Base-by-base conservation (phyloP, 768 basidiomycete genomes). In the Pisolithus albus region DNA sequence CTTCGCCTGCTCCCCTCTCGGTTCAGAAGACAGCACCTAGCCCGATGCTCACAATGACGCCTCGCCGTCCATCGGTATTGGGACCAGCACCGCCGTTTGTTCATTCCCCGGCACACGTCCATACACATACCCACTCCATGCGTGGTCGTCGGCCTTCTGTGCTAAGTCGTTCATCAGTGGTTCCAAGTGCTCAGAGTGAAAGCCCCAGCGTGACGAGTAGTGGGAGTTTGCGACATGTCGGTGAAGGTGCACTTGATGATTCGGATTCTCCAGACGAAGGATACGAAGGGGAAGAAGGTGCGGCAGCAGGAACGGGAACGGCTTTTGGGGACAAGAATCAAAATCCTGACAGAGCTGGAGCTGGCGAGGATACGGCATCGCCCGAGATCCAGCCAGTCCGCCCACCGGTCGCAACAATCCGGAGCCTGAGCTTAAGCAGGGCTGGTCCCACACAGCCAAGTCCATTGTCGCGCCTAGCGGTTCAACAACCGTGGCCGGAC, bases 221-320 rank as follows among this genome's bases (percentile, higher is more conserved):
- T 11, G 72, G 72, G 49, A 86, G 78, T 52, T 67, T 80, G 30
- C 71, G 79, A 1, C 82, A 88, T 58, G 79, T 84, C 10, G 88
- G 88, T 4, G 88, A 89, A 60, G 86, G 88, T 24, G 85, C 83
- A 1, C 66, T 91, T 4, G 84, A 86, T 52, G 86, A 88, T 59
- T 88, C 86, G 0, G 87, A 88, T 67, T 86, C 86, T 1, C 78
- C 77, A 1, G 75, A 69, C 5, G 53, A 49, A 11, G 47, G 52
- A 5, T 56, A 46, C 13, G 59, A 44, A 38, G 56, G 62, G 26
- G 64, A 62, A 26, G 56, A 58, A 8, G 51, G 54, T 13, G 50
- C 23, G 8, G 61, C 59, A n/a, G 56, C 11, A 54, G 56, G 23
- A 51, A 21, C 23, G 18, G 16, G 30, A 13, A 47, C 32, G 19